Evolutionary conservation across 2,329 filamentous ascomycete genomes (phyloP), one percentile per base, ranked within the genome.

Genomic region (Lasiodiplodia gonubiensis): DNA sequence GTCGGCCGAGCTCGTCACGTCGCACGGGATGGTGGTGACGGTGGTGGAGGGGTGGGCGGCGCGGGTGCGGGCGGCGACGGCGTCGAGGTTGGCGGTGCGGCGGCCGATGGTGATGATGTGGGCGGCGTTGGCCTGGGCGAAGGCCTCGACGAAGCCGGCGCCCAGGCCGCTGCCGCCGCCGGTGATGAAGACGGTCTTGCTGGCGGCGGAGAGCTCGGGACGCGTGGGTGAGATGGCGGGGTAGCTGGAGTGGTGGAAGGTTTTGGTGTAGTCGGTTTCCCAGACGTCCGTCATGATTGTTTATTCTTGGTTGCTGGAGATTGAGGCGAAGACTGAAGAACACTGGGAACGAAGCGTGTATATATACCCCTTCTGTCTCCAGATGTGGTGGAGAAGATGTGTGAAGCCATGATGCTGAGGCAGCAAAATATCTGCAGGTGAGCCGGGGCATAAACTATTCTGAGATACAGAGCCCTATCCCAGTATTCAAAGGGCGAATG

Each of bases 91-190:
- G 70, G 74, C 46, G 74, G 69, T 67, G 27, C 71, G 74, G 23
- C 83, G 80, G 25, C 83, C 83, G 1, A 84, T 71, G 7, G 85
- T 75, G 14, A 76, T 77, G 53, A 86, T 81, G 0, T 74, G 74
- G 49, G 77, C 72, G 0, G 82, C 82, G 8, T 82, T 81, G 67
- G 83, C 81, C 69, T 74, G 55, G 14, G 82, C 82, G 64, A 84
- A 85, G 69, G 71, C 73, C 25, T 64, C 73, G 4, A 81, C 81
- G 6, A 79, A 83, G 57, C 76, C 80, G 48, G 75, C 76, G 42
- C 83, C 82, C 37, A 85, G 84, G 6, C 82, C 83, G 18, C 72
- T 79, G 3, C 82, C 81, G 0, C 80, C 82, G 23, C 82, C 83
- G 3, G 82, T 85, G 18, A 76, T 70, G 8, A 75, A n/a, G 25